These are phyloP conservation scores for Pleurotus djamor DNA, from an alignment of 768 basidiomycete species.

Conservation along the genomic window DNA sequence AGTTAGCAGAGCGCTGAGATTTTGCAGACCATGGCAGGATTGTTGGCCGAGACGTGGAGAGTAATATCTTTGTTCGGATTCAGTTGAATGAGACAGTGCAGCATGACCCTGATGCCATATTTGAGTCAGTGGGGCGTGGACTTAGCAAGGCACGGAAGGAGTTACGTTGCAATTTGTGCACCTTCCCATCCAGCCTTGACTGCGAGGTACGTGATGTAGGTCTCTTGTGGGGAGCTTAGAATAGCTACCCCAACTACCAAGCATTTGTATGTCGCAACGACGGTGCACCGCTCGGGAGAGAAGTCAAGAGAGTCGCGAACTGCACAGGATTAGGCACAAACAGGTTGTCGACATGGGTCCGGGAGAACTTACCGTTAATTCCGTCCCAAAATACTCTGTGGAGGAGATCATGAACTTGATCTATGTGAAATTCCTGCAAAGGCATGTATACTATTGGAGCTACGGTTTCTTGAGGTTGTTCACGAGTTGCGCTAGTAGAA, in stretches of 20 bases:
- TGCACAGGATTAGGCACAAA: conserved; percentile 20
- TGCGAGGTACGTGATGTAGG: conserved; percentile 81
- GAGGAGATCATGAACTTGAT: conserved; percentile 72
- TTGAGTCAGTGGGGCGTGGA: conserved; percentile 4
- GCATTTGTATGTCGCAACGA: conserved; percentile 70
- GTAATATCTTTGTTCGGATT: conserved; percentile 79
- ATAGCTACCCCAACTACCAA: conserved; percentile 75
- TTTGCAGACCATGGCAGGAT: conserved; percentile 66
- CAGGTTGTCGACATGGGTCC: conserved; percentile 4
- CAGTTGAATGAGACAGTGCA: conserved; percentile 70
- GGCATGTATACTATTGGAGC: conserved; percentile 65
- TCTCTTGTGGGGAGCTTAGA: conserved; percentile 75
- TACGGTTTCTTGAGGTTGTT: conserved; percentile 33
- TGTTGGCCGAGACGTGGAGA: conserved; percentile 80
- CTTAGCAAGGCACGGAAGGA: conserved; percentile 2
- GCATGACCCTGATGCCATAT: conserved; percentile 57
- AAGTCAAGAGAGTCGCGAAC: conserved; percentile 72
- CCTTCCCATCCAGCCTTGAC: conserved; percentile 84
- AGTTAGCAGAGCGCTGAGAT: neutral
- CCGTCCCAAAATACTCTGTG: conserved; percentile 73
- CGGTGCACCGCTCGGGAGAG: conserved; percentile 68
- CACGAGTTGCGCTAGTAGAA: conserved; percentile 50
- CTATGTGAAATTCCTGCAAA: conserved; percentile 56
- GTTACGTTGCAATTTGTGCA: conserved; percentile 72
- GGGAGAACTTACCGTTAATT: conserved; percentile 56